A percentile compares a stretch with the other conserved stretches of the same genome.
These are phyloP conservation scores for Epichloe hybrida DNA, from an alignment of 2,329 filamentous ascomycete genomes.

Conservation along the genomic window DNA sequence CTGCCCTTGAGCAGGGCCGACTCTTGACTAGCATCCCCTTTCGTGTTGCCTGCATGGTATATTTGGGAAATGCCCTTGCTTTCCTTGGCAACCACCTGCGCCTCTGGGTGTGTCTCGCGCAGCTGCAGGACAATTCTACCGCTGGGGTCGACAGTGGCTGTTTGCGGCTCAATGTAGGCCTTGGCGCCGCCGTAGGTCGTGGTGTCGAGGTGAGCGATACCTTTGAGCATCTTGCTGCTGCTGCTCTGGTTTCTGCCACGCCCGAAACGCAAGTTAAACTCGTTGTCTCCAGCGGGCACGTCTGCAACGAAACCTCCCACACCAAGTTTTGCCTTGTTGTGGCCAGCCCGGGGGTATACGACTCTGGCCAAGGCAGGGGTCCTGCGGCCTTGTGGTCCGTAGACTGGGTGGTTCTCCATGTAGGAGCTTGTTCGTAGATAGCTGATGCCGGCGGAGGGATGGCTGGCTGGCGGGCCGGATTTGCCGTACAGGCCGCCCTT, in stretches of 20 bases:
- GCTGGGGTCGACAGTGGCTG: constrained; percentile 32
- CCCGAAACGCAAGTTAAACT: constrained; percentile 22
- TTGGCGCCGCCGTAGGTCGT: constrained; percentile 38
- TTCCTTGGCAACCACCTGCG: constrained; percentile 34
- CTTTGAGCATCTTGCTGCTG: constrained; percentile 18
- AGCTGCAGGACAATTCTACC: constrained; percentile 35
- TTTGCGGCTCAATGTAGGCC: constrained; percentile 32
- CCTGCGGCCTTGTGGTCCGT: constrained; percentile 41
- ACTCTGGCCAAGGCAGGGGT: constrained; percentile 38
- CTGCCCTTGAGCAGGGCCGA: constrained; percentile 1
- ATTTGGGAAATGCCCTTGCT: constrained; percentile 22
- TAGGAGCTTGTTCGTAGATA: constrained; percentile 43
- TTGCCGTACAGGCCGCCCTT: constrained; percentile 31
- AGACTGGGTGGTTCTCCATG: constrained; percentile 46
- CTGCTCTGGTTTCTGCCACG: constrained; percentile 9
- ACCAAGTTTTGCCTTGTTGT: constrained; percentile 31
- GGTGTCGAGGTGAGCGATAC: constrained; percentile 32
- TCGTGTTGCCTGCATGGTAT: constrained; percentile 15
- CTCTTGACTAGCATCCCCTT: constrained; percentile 7
- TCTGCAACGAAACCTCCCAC: constrained; percentile 40
- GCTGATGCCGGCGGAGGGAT: constrained; percentile 49
- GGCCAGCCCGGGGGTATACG: constrained; percentile 28
- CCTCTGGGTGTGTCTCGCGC: constrained; percentile 23
- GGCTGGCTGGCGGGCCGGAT: constrained; percentile 43
- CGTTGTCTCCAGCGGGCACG: constrained; percentile 27